These are phyloP conservation scores for Lodderomyces orthopsilosis DNA, from an alignment of 1,139 yeast species.

Conservation along the genomic window DNA sequence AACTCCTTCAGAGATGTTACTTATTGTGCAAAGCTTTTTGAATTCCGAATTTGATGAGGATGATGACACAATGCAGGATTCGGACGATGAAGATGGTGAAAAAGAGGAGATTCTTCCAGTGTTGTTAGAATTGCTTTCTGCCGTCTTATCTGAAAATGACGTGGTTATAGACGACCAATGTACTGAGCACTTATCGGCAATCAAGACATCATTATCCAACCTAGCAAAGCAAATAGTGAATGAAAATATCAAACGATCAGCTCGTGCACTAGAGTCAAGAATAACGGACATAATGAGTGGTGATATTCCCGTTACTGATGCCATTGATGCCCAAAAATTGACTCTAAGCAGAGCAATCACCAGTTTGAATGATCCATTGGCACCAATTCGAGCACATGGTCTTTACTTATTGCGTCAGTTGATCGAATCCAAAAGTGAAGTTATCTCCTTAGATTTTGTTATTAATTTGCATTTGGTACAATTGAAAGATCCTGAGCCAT, in stretches of 20 bases:
- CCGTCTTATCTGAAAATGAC: conserved; percentile 47
- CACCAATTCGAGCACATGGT: conserved; percentile 88
- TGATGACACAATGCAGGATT: conserved; percentile 42
- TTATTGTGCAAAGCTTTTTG: conserved; percentile 52
- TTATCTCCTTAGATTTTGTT: conserved; percentile 53
- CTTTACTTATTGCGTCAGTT: conserved; percentile 61
- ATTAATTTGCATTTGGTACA: conserved; percentile 62
- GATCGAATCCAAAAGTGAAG: conserved; percentile 47
- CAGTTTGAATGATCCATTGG: conserved; percentile 70
- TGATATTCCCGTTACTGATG: conserved; percentile 16
- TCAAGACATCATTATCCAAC: conserved; percentile 25
- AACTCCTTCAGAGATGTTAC: conserved; percentile 59
- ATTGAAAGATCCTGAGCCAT: conserved; percentile 79
- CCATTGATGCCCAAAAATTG: conserved; percentile 20
- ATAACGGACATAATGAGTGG: conserved; percentile 29
- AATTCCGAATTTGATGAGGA: conserved; percentile 9
- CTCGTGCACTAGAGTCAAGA: conserved; percentile 29
- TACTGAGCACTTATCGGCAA: conserved; percentile 22
- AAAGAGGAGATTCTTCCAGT: conserved; percentile 30
- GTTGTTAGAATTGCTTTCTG: conserved; percentile 53
- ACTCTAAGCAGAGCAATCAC: conserved; percentile 55
- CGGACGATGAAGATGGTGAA: conserved; percentile 42
- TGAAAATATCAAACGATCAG: conserved; percentile 16
- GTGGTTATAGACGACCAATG: conserved; percentile 25
- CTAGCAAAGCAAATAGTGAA: conserved; percentile 12